Evolutionary conservation across 2,329 filamentous ascomycete genomes (phyloP), one percentile per base, ranked within the genome.

Genomic region (Eurotiales sp.): DNA sequence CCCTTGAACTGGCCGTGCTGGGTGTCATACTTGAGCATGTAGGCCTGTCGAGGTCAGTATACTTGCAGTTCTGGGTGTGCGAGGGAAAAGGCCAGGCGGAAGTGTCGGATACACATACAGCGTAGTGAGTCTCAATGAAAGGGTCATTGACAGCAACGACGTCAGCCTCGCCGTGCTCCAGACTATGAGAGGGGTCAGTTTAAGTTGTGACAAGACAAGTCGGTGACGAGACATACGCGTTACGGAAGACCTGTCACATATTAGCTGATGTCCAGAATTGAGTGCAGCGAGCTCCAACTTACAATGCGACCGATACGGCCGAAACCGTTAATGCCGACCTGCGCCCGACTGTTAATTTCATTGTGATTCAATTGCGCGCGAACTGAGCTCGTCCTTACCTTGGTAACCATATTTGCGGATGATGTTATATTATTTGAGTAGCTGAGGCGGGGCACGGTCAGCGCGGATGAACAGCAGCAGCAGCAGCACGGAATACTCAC

Each of bases 11-110:
- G 73, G 66, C 93, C 93, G 84, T 99, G 93, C 75, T 88, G 90
- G 67, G 88, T 90, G 83, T 99, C 93, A 77, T 97, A 97, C 83
- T 95, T 95, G 80, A 99, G 87, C 93, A 97, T 97, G 86, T 97
- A 97, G 72, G 88, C 89, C 90, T 96, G 59, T 41, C 22, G 49
- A 30, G 34, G 34, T 52, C 43, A 48, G 43, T 55, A 48, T 55
- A 10, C 25, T 51, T 37, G 36, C 27, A 36, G n/a, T 29, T 27
- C 25, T 6, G 25, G 25, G 10, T 21, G 12, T 14, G 17, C 17
- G 6, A 11, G 10, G 11, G n/a, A 46, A 50, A 50, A 25, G 32
- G 17, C 23, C 10, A 15, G 30, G 30, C 25, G n/a, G 46, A 25
- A 30, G 14, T 14, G 23, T 15, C 36, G 27, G 19, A 48, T 27